Evolutionary conservation across 495 filamentous ascomycete genomes (phyloP), one percentile per base, ranked within the genome.

Genomic region (Podospora pseudocomata): DNA sequence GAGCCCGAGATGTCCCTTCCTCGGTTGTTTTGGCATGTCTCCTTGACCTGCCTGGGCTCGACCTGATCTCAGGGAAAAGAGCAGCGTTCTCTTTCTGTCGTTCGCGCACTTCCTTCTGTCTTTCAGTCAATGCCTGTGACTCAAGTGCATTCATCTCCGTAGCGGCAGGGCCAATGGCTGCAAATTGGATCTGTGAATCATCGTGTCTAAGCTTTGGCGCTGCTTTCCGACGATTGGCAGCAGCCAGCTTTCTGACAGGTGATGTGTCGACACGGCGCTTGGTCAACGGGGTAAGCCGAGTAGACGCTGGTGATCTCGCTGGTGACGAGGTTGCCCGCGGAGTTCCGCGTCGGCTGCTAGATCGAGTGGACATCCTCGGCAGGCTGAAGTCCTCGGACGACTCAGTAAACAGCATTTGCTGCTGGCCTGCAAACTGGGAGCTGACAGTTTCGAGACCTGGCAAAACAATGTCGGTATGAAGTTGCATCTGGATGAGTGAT

Each of bases 131-230:
- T 4, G 87, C 72, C 70, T 92, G 90, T 4, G 88, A 89, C 30
- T 91, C 87, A 30, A 82, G 69, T 3, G 68, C 70, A 13, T 73
- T 71, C 2, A 70, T 70, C 11, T 71, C 68, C 2, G 78, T 77
- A 4, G 88, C 84, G 0, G 88, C 86, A 4, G 85, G 86, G 13
- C 85, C 84, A 61, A 94, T 87, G 0, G 87, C 76, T 5, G 87
- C 85, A 71, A 94, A 95, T 58, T 92, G 82, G 39, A 94, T 82
- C 69, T 94, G 91, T 5, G 92, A 93, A 76, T 94, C 86, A 70
- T 94, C 85, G 72, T 95, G 92, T 30, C 88, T 84, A 30, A 87
- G 78, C 27, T 81, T 84, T 3, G 80, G 75, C 20, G 75, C 74
- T 2, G 64, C 68, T 34, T 64, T 73, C 1, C 70, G 76, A 7